Evolutionary conservation across 306 rosid species (phyloP).

Genomic region (Rosa lucieae): DNA sequence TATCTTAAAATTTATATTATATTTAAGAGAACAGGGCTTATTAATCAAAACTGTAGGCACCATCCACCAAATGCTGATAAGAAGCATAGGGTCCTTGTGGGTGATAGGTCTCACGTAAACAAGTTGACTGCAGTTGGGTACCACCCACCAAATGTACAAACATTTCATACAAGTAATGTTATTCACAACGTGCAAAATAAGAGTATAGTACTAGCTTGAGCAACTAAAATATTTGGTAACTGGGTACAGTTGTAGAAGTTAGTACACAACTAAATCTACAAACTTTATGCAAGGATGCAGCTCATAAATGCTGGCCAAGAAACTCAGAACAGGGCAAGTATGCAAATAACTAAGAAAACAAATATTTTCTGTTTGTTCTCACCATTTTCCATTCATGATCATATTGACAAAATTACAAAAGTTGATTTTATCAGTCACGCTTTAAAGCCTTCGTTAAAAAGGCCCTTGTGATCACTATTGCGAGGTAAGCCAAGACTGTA

Average conservation of each 20-base stretch:
- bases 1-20: too few relatives aligned
- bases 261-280: not conserved
- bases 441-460: slow-evolving; percentile 60
- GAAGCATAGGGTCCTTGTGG: too few relatives aligned
- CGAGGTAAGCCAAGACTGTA: slow-evolving; percentile 66
- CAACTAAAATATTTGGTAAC: not conserved
- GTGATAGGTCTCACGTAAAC: too few relatives aligned
- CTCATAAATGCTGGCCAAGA: not conserved
- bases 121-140: too few relatives aligned
- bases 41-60: too few relatives aligned
- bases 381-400: slow-evolving; percentile 17
- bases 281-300: not conserved
- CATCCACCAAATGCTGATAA: too few relatives aligned
- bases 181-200: not conserved
- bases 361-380: slow-evolving; percentile 1
- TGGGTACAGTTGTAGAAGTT: not conserved
- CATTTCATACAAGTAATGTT: not conserved
- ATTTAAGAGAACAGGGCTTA: too few relatives aligned
- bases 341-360: not conserved
- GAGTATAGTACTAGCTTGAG: not conserved
- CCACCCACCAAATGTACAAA: too few relatives aligned
- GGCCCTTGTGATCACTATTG: slow-evolving; percentile 51
- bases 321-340: not conserved
- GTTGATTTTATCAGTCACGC: slow-evolving; percentile 52
- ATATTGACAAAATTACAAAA: not conserved